Evolutionary conservation across 192 early-diverging fungal species (phyloP).

Genomic region (Podila epigama): DNA sequence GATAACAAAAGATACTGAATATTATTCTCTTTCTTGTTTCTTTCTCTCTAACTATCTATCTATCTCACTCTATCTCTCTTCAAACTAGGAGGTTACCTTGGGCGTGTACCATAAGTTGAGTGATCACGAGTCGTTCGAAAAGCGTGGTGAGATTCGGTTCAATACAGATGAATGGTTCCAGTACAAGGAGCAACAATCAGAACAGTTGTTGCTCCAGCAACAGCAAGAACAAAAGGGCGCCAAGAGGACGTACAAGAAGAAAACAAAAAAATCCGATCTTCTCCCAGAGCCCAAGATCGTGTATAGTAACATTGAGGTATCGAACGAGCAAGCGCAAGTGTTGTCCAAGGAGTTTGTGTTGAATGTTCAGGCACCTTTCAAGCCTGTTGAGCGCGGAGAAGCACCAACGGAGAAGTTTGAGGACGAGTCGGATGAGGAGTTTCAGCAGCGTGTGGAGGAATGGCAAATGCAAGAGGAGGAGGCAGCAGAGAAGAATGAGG

Average conservation of each 20-base stretch:
- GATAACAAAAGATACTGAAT: too few relatives aligned
- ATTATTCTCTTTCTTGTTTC: neutral
- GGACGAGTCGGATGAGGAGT: conserved; percentile 39
- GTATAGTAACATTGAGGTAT: conserved; percentile 12
- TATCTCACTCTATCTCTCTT: neutral
- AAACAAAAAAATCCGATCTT: conserved; percentile 3
- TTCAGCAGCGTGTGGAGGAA: conserved; percentile 19
- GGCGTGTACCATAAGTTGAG: conserved; percentile 47
- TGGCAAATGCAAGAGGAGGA: conserved; percentile 31
- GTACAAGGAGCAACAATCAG: neutral
- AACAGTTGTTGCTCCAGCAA: neutral
- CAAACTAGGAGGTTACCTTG: conserved; percentile 33
- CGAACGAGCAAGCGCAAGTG: neutral
- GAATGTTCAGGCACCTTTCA: conserved; percentile 29
- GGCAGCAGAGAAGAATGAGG: neutral
- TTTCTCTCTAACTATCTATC: neutral
- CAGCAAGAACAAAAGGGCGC: neutral
- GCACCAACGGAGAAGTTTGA: neutral
- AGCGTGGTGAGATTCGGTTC: conserved; percentile 41
- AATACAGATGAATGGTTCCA: conserved; percentile 24
- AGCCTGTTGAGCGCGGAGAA: neutral
- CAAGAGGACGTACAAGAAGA: conserved; percentile 15
- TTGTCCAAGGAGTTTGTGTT: conserved; percentile 34
- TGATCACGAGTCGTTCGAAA: conserved; percentile 46
- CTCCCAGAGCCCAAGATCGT: neutral